Conservation (phyloP, 2,329 filamentous ascomycete genomes). For the Fusarium buharicum region DNA sequence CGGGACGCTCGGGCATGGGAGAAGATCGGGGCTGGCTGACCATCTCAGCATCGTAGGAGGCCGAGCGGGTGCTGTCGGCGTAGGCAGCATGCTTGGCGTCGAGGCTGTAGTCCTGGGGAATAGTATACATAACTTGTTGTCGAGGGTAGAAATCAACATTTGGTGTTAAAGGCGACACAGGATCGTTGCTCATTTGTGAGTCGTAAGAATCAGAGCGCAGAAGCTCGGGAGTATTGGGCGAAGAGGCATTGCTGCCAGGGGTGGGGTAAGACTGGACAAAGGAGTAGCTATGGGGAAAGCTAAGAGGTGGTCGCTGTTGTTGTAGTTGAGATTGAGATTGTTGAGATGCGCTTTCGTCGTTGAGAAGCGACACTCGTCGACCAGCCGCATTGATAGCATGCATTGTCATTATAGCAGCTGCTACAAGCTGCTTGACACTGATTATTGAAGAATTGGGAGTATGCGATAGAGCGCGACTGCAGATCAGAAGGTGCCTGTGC, state of each 20-base stretch:
- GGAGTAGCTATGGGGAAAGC: slow-evolving; percentile 52
- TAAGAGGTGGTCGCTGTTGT: slow-evolving; percentile 39
- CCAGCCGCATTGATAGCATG: slow-evolving; percentile 66
- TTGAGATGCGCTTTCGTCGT: slow-evolving; percentile 53
- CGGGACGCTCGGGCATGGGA: slow-evolving; percentile 57
- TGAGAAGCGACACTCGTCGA: slow-evolving; percentile 68
- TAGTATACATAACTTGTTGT: slow-evolving; percentile 53
- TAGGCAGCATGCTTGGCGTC: slow-evolving; percentile 57
- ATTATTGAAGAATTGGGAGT: background rate
- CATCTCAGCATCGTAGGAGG: slow-evolving; percentile 63
- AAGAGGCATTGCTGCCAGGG: slow-evolving; percentile 56
- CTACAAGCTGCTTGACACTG: slow-evolving; percentile 1
- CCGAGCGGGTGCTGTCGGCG: slow-evolving; percentile 57
- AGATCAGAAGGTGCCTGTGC: slow-evolving; percentile 11
- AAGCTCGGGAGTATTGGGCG: slow-evolving; percentile 66
- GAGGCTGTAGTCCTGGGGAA: slow-evolving; percentile 49
- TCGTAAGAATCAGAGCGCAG: slow-evolving; percentile 70
- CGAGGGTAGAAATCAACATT: slow-evolving; percentile 57
- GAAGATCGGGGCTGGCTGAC: slow-evolving; percentile 53
- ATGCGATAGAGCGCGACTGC: background rate
- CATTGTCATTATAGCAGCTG: slow-evolving; percentile 52
- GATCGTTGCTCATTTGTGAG: slow-evolving; percentile 66
- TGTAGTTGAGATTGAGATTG: background rate
- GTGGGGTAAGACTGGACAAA: slow-evolving; percentile 50
- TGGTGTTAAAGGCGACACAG: slow-evolving; percentile 66